These are phyloP conservation scores for Royoungia palumana DNA, from an alignment of 768 basidiomycete species.

Conservation along the genomic window DNA sequence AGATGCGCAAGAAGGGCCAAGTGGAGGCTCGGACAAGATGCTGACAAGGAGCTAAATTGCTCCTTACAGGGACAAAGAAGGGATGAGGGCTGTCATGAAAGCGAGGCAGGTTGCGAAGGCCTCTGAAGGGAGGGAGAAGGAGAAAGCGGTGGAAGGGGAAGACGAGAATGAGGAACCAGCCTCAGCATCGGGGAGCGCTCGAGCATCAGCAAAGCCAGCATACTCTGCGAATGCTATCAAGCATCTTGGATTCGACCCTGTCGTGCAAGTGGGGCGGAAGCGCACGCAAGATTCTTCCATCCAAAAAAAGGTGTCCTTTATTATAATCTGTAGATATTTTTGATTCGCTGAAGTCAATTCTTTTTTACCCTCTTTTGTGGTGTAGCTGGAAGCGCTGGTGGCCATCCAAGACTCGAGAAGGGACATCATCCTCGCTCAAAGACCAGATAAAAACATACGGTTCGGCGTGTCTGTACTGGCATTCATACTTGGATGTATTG, in stretches of 20 bases:
- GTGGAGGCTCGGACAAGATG: slow-evolving; percentile 55
- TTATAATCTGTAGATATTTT: neutral
- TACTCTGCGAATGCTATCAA: slow-evolving; percentile 69
- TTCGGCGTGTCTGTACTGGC: slow-evolving; percentile 50
- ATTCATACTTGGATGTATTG: slow-evolving; percentile 26
- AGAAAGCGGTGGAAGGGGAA: slow-evolving; percentile 8
- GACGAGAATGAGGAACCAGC: slow-evolving; percentile 15
- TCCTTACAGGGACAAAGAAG: slow-evolving; percentile 66
- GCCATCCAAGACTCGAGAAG: slow-evolving; percentile 48
- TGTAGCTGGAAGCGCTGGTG: slow-evolving; percentile 56
- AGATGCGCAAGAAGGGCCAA: slow-evolving; percentile 76
- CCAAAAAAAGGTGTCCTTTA: slow-evolving; percentile 54
- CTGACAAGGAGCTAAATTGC: slow-evolving; percentile 58
- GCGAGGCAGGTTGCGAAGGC: slow-evolving; percentile 48
- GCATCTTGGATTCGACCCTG: slow-evolving; percentile 78
- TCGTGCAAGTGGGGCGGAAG: slow-evolving; percentile 48
- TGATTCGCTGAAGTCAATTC: neutral
- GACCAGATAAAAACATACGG: slow-evolving; percentile 61
- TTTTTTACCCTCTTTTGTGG: neutral
- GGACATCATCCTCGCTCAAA: slow-evolving; percentile 56
- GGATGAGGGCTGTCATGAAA: slow-evolving; percentile 59
- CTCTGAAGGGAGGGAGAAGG: slow-evolving; percentile 15
- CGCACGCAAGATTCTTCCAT: slow-evolving; percentile 38
- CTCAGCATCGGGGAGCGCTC: slow-evolving; percentile 4
- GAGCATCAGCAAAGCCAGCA: slow-evolving; percentile 36